Percentiles rank a stretch among this genome's conserved stretches.
Conservation (phyloP, 2,329 filamentous ascomycete genomes). For the Aspergillus sp. region DNA sequence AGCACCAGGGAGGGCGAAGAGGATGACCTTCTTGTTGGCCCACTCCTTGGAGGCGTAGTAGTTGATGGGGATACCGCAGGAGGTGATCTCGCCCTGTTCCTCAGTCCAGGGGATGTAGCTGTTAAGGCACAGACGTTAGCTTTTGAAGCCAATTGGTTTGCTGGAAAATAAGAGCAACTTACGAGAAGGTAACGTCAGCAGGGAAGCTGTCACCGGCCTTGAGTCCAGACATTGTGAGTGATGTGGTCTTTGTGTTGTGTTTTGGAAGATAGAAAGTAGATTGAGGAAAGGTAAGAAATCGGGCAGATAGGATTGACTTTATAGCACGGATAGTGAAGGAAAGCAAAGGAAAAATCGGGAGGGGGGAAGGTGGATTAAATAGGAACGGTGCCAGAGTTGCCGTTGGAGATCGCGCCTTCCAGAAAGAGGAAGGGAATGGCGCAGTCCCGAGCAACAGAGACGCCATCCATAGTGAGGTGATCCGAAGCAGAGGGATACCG, state of each 20-base stretch:
- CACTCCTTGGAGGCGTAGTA: slow-evolving; percentile 80
- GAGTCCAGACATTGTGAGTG: slow-evolving; percentile 61
- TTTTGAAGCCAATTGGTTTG: background rate
- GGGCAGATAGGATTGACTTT: slow-evolving; percentile 9
- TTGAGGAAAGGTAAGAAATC: slow-evolving; percentile 18
- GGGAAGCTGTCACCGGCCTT: slow-evolving; percentile 84
- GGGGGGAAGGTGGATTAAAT: slow-evolving; percentile 21
- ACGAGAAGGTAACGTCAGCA: slow-evolving; percentile 74
- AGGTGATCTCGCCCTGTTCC: slow-evolving; percentile 67
- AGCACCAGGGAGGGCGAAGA: slow-evolving; percentile 70
- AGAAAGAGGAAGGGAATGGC: slow-evolving; percentile 11
- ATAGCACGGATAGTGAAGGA: background rate
- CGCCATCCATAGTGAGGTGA: slow-evolving; percentile 26
- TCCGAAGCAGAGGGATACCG: slow-evolving; percentile 38
- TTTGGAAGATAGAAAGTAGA: slow-evolving; percentile 12
- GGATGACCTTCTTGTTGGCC: slow-evolving; percentile 68
- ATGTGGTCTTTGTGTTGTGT: slow-evolving; percentile 12
- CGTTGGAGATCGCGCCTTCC: slow-evolving; percentile 14
- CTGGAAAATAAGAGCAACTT: slow-evolving; percentile 31
- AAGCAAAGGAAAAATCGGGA: slow-evolving; percentile 7
- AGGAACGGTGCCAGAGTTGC: slow-evolving; percentile 13
- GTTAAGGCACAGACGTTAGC: slow-evolving; percentile 2
- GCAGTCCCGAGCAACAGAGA: slow-evolving; percentile 14
- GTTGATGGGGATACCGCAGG: slow-evolving; percentile 74
- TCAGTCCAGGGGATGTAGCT: slow-evolving; percentile 76